Evolutionary conservation across 202 grass and related monocot species (phyloP).

Genomic region (Bolboschoenoplectus hybrid): DNA sequence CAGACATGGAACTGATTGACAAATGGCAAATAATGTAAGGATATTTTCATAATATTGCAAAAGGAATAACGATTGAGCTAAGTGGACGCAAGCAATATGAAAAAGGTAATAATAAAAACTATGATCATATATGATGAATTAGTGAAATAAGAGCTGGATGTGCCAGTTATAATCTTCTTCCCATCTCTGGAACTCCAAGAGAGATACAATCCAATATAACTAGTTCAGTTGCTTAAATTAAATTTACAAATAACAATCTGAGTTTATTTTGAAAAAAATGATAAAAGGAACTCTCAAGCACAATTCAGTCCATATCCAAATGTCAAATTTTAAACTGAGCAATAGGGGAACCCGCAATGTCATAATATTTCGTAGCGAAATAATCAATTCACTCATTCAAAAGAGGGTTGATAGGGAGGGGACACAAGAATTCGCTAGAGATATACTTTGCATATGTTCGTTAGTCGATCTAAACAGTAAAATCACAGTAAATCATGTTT

Average conservation of each 20-base stretch:
- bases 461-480: background rate
- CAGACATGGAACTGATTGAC: conserved; percentile 73
- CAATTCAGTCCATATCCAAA: background rate
- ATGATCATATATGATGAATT: conserved; percentile 3
- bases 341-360: background rate
- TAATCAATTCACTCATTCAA: background rate
- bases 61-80: background rate
- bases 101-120: background rate
- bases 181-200: background rate
- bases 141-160: background rate
- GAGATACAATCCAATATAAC: background rate
- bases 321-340: background rate
- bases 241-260: background rate
- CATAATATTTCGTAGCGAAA: background rate
- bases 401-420: background rate
- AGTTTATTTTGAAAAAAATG: conserved; percentile 1
- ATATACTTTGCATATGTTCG: no score
- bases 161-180: background rate
- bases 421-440: no score
- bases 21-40: conserved; percentile 22
- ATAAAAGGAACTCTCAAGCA: background rate
- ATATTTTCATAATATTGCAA: background rate
- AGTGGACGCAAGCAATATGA: background rate
- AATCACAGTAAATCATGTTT: background rate
- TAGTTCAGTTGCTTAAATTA: background rate